These are phyloP conservation scores for Penicillium simplicissimum DNA, from an alignment of 495 filamentous ascomycete genomes.

Conservation along the genomic window DNA sequence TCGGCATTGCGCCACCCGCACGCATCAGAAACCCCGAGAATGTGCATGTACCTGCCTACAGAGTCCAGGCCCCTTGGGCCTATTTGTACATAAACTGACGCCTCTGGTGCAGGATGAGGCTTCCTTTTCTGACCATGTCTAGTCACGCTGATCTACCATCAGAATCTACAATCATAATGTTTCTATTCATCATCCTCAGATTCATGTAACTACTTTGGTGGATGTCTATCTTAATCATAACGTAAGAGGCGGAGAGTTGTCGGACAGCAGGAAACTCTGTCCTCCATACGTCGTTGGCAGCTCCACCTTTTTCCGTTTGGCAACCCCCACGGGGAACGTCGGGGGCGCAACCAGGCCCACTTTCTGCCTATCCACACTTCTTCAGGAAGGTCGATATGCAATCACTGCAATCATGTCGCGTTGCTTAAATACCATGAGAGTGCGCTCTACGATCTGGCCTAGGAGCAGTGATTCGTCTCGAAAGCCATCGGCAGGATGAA, in stretches of 20 bases:
- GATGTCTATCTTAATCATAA: neutral
- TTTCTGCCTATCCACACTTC: constrained; percentile 7
- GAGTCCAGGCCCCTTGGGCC: neutral
- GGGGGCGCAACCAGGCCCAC: constrained; percentile 10
- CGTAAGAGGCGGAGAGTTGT: constrained; percentile 13
- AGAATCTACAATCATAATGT: neutral
- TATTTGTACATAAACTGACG: neutral
- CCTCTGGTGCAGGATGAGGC: neutral
- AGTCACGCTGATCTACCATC: neutral
- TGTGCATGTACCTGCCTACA: neutral
- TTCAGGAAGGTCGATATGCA: constrained; percentile 19
- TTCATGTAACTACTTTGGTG: neutral
- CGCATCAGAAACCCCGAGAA: neutral
- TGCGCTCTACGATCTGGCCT: neutral
- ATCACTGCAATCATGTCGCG: neutral
- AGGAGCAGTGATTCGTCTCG: neutral
- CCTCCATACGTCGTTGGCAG: neutral
- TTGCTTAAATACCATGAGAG: neutral
- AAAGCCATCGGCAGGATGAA: constrained; percentile 1
- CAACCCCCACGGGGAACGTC: neutral
- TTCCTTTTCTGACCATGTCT: neutral
- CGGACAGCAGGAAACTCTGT: constrained; percentile 7
- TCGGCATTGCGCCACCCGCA: neutral
- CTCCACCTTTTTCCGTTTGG: constrained; percentile 1
- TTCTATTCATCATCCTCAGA: neutral